Conservation (phyloP, 768 basidiomycete species). For the Austroboletus festivus region DNA sequence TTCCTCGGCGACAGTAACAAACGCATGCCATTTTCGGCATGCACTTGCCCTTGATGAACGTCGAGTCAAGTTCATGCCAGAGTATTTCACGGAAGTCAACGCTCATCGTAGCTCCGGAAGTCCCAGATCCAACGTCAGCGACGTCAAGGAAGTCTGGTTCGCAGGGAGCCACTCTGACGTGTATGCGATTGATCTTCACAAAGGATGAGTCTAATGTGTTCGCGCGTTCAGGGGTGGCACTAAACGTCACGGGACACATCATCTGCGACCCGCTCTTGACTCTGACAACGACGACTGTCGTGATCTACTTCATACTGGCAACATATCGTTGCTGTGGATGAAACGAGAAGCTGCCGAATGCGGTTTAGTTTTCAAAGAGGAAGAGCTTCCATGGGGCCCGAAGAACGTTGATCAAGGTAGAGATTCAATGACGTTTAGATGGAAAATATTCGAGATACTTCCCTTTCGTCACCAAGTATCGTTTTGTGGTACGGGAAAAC, state of each 20-base stretch:
- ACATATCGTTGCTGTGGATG: conserved; percentile 11
- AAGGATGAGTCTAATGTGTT: not conserved
- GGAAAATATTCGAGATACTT: not conserved
- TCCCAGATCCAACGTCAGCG: not conserved
- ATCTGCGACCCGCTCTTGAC: not conserved
- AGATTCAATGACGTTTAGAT: not conserved
- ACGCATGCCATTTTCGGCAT: conserved; percentile 14
- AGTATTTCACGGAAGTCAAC: conserved; percentile 12
- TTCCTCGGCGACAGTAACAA: conserved; percentile 2
- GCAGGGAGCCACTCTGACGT: conserved; percentile 13
- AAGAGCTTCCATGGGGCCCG: not conserved
- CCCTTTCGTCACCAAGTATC: conserved; percentile 9
- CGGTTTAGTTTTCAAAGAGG: conserved; percentile 1
- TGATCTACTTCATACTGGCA: conserved; percentile 3
- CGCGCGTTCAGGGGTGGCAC: conserved; percentile 2
- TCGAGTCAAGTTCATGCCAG: conserved; percentile 14
- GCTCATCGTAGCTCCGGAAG: not conserved
- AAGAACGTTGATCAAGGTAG: conserved; percentile 7
- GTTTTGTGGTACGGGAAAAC: conserved; percentile 8
- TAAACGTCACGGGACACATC: not conserved
- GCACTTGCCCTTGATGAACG: conserved; percentile 14
- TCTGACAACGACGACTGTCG: not conserved
- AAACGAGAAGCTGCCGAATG: conserved; percentile 1
- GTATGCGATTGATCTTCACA: not conserved
- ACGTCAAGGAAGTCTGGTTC: too few relatives aligned